Base-by-base conservation (phyloP, 2,329 filamentous ascomycete species). In the Dothistroma pini region DNA sequence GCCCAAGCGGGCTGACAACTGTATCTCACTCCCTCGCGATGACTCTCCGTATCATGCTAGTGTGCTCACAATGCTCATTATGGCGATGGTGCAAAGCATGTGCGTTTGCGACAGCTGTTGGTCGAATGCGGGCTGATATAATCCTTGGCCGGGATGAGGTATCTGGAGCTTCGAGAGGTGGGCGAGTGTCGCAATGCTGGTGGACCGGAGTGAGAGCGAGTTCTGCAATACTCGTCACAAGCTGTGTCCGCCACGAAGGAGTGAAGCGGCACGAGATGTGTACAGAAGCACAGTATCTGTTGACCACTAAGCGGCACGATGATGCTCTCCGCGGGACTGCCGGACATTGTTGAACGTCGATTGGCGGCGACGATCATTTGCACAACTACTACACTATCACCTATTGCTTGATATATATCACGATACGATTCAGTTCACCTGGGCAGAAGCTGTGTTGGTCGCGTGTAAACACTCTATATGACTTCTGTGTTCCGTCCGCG, bases 41-140 rank as follows among this genome's bases (percentile, higher is more conserved):
- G 10, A 21, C 16, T 34, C 25, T 25, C 35, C 48, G 56, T 58
- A 34, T 58, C 56, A 58, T 58, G 48, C 48, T 53, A 29, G 32
- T 52, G 48, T 51, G 21, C 29, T 25, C 16, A 21, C 21, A 11
- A 29, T 51, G 21, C 48, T 51, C 48, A 51, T 31, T 4, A 31
- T 12, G 22, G 3, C 29, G 22, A 16, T 8, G 21, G 48, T 29
- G 29, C 11, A 25, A 51, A 14, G 3, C 8, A 31, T 14, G 21
- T 7, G 21, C 25, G 48, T 31, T 29, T 51, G 48, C 48, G 48
- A 29, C 25, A 44, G 41, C 41, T 44, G 41, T 51, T 31, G 3
- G 21, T 51, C 6, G 48, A 51, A 31, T 14, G 29, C 29, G n/a
- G 19, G 48, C 10, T 8, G 8, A 2, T 8, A 5, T 44, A 14